These are phyloP conservation scores for Lichtheimia ramosa DNA, from an alignment of 371 early-diverging fungal species.

Conservation along the genomic window DNA sequence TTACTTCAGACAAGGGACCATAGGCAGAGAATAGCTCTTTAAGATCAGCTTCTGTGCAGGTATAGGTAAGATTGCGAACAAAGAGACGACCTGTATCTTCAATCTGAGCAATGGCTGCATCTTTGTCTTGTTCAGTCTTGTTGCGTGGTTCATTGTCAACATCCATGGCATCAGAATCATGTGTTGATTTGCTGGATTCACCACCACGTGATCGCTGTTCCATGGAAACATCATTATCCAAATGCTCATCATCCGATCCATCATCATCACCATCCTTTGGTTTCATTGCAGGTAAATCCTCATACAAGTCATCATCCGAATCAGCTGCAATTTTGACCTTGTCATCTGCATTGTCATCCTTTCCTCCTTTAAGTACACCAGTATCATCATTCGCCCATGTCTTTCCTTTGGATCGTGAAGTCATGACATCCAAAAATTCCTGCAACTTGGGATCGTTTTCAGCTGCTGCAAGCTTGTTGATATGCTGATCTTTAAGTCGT, in stretches of 20 bases:
- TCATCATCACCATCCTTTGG: constrained; percentile 8
- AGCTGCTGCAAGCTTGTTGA: constrained; percentile 60
- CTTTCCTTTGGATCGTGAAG: constrained; percentile 68
- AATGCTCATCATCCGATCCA: constrained; percentile 2
- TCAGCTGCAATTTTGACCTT: constrained; percentile 62
- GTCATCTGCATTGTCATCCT: constrained; percentile 50
- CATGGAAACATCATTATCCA: neutral
- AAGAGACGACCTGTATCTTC: constrained; percentile 93
- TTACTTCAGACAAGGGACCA: constrained; percentile 88
- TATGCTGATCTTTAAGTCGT: constrained; percentile 47
- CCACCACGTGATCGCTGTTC: too few species aligned
- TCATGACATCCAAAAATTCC: constrained; percentile 91
- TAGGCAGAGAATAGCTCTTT: constrained; percentile 74
- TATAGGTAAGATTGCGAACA: constrained; percentile 89
- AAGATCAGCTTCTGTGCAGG: constrained; percentile 87
- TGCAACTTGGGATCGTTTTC: constrained; percentile 76
- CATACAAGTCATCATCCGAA: constrained; percentile 71
- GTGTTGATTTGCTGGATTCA: too few species aligned
- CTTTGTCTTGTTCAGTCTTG: constrained; percentile 14
- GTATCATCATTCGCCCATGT: constrained; percentile 95
- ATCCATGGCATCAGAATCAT: neutral
- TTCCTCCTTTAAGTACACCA: constrained; percentile 28
- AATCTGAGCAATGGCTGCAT: constrained; percentile 59
- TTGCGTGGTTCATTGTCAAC: constrained; percentile 11
- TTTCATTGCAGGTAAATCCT: constrained; percentile 57